These are phyloP conservation scores for Suhomyces faveliae DNA, from an alignment of 805 yeast genomes.

Conservation along the genomic window DNA sequence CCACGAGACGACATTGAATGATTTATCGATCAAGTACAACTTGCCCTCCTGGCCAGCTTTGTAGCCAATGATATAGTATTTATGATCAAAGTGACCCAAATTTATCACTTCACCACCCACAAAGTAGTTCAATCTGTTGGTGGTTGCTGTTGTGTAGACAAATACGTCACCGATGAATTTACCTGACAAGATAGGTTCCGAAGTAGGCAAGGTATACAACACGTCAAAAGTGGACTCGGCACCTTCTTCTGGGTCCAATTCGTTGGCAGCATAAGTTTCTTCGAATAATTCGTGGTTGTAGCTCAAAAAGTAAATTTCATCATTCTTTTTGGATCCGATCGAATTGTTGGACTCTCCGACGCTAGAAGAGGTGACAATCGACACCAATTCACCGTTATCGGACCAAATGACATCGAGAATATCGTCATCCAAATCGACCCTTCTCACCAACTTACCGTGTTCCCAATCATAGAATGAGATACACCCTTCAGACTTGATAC, in stretches of 20 bases:
- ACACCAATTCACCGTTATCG: constrained; percentile 85
- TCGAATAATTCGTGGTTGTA: constrained; percentile 68
- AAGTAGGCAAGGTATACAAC: constrained; percentile 64
- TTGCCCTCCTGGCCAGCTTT: constrained; percentile 80
- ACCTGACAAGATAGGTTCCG: constrained; percentile 81
- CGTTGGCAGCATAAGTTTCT: constrained; percentile 57
- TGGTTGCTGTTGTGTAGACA: constrained; percentile 77
- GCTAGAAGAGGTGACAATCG: constrained; percentile 51
- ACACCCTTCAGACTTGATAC: constrained; percentile 80
- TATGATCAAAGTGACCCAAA: constrained; percentile 87
- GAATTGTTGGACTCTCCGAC: constrained; percentile 18
- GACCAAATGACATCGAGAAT: constrained; percentile 87
- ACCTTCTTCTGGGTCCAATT: constrained; percentile 78
- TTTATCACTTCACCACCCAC: constrained; percentile 94
- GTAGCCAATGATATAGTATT: constrained; percentile 84
- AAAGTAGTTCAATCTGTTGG: constrained; percentile 84
- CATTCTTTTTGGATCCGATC: constrained; percentile 43
- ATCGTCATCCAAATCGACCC: constrained; percentile 77
- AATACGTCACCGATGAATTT: constrained; percentile 98
- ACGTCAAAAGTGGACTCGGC: constrained; percentile 85
- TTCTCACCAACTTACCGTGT: constrained; percentile 74
- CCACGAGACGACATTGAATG: constrained; percentile 78
- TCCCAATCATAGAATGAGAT: constrained; percentile 95
- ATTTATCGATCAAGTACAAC: constrained; percentile 88
- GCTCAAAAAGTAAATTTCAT: constrained; percentile 73